Conservation (phyloP, 2,329 filamentous ascomycete species). For the Bisporella sp. region DNA sequence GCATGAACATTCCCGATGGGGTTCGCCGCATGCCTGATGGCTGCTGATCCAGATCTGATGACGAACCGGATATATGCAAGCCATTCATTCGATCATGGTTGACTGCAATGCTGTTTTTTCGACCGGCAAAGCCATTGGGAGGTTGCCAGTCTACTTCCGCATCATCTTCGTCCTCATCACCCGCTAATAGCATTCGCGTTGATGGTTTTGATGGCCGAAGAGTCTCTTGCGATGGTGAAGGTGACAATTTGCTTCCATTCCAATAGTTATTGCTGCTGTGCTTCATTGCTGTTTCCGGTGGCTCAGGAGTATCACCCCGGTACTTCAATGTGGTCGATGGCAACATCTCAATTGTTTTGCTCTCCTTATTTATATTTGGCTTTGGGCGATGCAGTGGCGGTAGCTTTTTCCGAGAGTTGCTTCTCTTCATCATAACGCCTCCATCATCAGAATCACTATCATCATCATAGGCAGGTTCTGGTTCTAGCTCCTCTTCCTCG, state of each 20-base stretch:
- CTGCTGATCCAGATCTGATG: conserved; percentile 38
- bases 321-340: conserved; percentile 60
- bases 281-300: conserved; percentile 54
- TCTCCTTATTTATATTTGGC: conserved; percentile 46
- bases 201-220: conserved; percentile 58
- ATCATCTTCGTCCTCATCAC: conserved; percentile 40
- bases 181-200: conserved; percentile 50
- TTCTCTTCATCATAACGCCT: conserved; percentile 63
- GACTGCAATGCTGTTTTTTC: conserved; percentile 22
- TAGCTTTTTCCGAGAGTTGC: conserved; percentile 43
- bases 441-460: conserved; percentile 55
- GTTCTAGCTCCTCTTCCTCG: conserved; percentile 55
- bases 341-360: conserved; percentile 61
- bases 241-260: conserved; percentile 35
- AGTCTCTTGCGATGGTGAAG: conserved; percentile 75
- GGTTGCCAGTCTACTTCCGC: conserved; percentile 48
- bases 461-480: conserved; percentile 35
- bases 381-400: conserved; percentile 32
- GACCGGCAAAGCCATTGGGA: conserved; percentile 19
- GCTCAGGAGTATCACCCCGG: conserved; percentile 55
- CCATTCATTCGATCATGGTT: conserved; percentile 22
- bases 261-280: conserved; percentile 45
- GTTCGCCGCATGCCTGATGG: conserved; percentile 64
- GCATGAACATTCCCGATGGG: conserved; percentile 86
- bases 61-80: conserved; percentile 28